Percentiles rank a stretch among this genome's conserved stretches.
Evolutionary conservation across 2,329 filamentous ascomycete genomes (phyloP).

Genomic region (Dothistroma septosporum): DNA sequence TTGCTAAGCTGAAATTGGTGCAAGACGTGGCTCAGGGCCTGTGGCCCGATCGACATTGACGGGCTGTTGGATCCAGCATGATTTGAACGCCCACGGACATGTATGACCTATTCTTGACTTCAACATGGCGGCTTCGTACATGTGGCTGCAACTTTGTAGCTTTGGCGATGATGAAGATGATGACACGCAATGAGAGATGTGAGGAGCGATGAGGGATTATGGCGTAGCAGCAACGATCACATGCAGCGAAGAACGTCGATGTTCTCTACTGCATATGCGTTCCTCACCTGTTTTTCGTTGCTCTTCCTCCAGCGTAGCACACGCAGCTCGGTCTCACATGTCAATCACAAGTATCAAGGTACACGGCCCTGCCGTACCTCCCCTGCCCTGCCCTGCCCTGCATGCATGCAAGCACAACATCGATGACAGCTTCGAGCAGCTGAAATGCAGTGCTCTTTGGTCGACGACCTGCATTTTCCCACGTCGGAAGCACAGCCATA

Average conservation of each 20-base stretch:
- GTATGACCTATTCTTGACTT: not conserved
- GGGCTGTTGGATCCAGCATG: slow-evolving; percentile 3
- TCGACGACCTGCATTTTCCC: not conserved
- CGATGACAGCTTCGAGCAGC: not conserved
- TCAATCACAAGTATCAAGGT: not conserved
- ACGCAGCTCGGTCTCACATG: slow-evolving; percentile 1
- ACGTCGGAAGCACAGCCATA: not conserved
- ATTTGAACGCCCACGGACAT: slow-evolving; percentile 3
- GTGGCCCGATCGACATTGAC: slow-evolving; percentile 34
- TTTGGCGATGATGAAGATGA: not conserved
- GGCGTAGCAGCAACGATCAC: not conserved
- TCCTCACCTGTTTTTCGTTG: not conserved
- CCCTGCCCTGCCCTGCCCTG: too few relatives aligned
- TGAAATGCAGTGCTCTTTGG: not conserved
- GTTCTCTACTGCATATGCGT: not conserved
- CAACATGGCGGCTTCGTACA: not conserved
- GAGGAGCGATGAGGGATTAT: not conserved
- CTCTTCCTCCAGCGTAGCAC: not conserved
- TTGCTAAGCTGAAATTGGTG: slow-evolving; percentile 36
- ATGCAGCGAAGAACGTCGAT: not conserved
- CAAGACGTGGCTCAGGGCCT: slow-evolving; percentile 36
- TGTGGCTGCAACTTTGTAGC: not conserved
- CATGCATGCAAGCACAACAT: not conserved
- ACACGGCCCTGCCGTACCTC: not conserved
- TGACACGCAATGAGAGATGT: not conserved